phyloP scores from a whole-genome alignment of 2,329 filamentous ascomycete species.

The Pyrenophora tritici-repentis region DNA sequence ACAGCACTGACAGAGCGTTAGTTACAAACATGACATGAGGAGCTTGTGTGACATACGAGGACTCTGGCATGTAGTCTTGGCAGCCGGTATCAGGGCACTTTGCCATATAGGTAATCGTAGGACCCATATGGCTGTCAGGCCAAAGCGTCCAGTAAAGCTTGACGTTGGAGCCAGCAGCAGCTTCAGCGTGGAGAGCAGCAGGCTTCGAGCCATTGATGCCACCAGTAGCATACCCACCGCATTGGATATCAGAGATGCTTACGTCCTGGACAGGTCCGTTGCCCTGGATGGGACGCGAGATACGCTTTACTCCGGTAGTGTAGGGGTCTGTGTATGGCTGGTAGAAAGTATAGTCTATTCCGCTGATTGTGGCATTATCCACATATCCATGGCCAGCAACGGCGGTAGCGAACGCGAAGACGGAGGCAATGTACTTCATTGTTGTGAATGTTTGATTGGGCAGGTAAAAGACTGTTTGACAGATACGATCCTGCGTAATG shows the following conservation, averaged over 20 bases:
- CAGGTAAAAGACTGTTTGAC: neutral
- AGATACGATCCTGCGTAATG: constrained; percentile 14
- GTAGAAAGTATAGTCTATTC: constrained; percentile 41
- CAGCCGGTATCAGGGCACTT: constrained; percentile 60
- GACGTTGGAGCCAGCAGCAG: constrained; percentile 59
- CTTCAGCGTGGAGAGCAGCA: constrained; percentile 60
- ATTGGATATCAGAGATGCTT: constrained; percentile 60
- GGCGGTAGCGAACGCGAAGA: constrained; percentile 34
- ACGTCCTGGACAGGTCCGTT: constrained; percentile 64
- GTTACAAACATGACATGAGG: constrained; percentile 1
- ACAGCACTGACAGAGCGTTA: constrained; percentile 47
- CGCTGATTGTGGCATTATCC: constrained; percentile 42
- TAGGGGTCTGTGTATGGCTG: constrained; percentile 45
- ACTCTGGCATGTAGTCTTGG: constrained; percentile 55
- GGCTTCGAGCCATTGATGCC: constrained; percentile 58
- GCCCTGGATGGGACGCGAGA: constrained; percentile 62
- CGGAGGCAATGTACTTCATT: constrained; percentile 42
- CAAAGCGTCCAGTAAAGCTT: constrained; percentile 61
- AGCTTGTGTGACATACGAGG: constrained; percentile 28
- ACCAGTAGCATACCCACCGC: constrained; percentile 58
- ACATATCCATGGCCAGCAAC: constrained; percentile 46
- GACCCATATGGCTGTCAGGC: constrained; percentile 58
- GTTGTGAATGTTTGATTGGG: constrained; percentile 2
- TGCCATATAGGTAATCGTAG: constrained; percentile 65
- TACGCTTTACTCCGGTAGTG: constrained; percentile 48